Percentiles rank a stretch among this genome's conserved stretches.
Conservation (phyloP, 192 early-diverging fungal species). For the Gonapodya prolifera region DNA sequence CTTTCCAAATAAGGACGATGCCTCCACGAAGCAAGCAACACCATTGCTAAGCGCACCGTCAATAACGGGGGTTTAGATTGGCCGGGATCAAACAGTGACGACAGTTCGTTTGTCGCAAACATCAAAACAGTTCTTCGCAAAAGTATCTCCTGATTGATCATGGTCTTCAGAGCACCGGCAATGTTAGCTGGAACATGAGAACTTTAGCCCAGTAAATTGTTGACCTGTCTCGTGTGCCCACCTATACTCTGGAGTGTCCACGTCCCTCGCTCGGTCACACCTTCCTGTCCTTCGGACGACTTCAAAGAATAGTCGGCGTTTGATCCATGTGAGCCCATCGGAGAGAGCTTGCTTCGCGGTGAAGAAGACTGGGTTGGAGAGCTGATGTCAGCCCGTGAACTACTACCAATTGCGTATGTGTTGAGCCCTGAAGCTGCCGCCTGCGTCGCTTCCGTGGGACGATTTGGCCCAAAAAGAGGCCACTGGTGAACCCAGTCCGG, state of each 20-base stretch:
- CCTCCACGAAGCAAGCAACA: neutral
- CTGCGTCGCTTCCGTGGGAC: neutral
- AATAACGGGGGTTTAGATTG: too few species aligned
- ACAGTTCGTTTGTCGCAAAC: neutral
- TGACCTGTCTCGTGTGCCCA: neutral
- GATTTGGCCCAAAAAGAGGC: neutral
- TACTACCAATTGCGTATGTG: too few species aligned
- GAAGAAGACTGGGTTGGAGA: too few species aligned
- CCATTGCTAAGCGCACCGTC: neutral
- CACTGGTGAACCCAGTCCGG: neutral
- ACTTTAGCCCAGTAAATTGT: neutral
- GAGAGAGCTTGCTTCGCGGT: too few species aligned
- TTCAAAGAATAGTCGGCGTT: too few species aligned
- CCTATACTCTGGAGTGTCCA: neutral
- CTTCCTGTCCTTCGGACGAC: too few species aligned
- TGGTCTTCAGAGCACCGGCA: neutral
- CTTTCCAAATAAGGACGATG: neutral
- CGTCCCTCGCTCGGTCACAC: neutral
- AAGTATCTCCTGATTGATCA: neutral
- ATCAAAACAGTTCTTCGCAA: neutral
- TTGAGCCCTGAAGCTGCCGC: neutral
- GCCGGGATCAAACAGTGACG: too few species aligned
- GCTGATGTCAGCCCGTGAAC: too few species aligned
- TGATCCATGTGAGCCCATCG: too few species aligned
- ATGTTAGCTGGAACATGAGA: neutral